Conservation (phyloP, 108 stramenopile genomes). For the Aurantiochytrium sp. region DNA sequence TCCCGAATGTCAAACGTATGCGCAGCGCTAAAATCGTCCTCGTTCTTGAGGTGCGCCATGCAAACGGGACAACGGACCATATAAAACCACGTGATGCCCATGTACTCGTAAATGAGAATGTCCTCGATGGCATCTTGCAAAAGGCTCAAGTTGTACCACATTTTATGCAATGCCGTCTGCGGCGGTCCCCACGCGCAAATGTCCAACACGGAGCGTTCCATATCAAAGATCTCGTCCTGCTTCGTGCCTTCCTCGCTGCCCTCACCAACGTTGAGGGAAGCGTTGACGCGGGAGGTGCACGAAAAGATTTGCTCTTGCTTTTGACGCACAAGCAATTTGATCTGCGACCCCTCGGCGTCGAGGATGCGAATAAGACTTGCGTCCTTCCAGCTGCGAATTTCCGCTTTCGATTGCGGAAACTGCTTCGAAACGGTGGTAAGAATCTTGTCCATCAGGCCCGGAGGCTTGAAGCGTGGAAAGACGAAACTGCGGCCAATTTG, state of each 20-base stretch:
- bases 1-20: background rate
- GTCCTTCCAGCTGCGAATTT: background rate
- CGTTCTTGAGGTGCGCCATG: background rate
- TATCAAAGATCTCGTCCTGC: background rate
- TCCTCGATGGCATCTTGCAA: background rate
- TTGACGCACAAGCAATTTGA: background rate
- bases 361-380: background rate
- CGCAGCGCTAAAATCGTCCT: background rate
- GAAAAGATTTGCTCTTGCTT: background rate
- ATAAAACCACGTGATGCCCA: slow-evolving; percentile 9
- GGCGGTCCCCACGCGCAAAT: background rate
- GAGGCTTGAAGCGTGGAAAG: background rate
- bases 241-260: background rate
- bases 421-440: background rate
- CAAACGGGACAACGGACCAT: background rate
- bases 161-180: background rate
- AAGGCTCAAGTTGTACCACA: background rate
- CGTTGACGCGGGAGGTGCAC: background rate
- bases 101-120: background rate
- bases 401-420: background rate
- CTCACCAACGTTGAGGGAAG: background rate
- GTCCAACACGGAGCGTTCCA: background rate
- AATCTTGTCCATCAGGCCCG: background rate
- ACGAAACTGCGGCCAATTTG: background rate
- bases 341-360: background rate